A percentile compares a stretch with the other conserved stretches of the same genome.
phyloP scores from a whole-genome alignment of 75 land plant species.

The Chamaecyparis obtusa region DNA sequence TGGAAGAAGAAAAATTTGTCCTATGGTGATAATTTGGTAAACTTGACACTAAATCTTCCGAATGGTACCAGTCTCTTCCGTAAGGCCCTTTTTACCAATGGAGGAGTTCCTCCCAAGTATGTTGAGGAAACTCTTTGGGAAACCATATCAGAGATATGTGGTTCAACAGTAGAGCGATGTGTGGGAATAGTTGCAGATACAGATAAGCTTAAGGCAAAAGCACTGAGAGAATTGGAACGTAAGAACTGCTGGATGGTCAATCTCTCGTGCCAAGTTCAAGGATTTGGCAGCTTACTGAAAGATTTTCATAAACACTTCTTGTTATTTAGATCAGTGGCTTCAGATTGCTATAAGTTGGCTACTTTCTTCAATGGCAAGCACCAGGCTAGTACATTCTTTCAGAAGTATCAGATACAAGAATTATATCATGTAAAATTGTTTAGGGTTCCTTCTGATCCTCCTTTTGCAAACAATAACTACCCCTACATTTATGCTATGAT shows the following conservation, averaged over 20 bases:
- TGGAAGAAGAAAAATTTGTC: conserved; percentile 39
- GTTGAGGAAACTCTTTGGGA: conserved; percentile 75
- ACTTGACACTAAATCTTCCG: conserved; percentile 68
- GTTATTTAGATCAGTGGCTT: conserved; percentile 46
- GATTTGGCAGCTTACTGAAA: conserved; percentile 56
- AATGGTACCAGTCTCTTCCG: conserved; percentile 76
- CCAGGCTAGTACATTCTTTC: conserved; percentile 42
- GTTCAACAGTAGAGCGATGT: conserved; percentile 49
- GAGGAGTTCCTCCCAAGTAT: conserved; percentile 45
- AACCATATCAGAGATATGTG: conserved; percentile 38
- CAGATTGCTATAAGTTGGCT: conserved; percentile 50
- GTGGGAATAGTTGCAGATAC: conserved; percentile 83
- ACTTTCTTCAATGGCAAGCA: conserved; percentile 50
- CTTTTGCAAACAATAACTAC: conserved; percentile 18
- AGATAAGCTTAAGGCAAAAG: conserved; percentile 47
- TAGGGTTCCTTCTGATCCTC: conserved; percentile 37
- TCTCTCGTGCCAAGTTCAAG: conserved; percentile 78
- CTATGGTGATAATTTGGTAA: conserved; percentile 35
- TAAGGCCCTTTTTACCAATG: conserved; percentile 35
- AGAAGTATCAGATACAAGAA: conserved; percentile 54
- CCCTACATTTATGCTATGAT: conserved; percentile 40
- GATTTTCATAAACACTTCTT: conserved; percentile 62
- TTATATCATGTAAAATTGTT: conserved; percentile 37
- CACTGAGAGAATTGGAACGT: conserved; percentile 65
- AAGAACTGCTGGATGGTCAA: conserved; percentile 85